Conservation (phyloP, 2,329 filamentous ascomycete genomes). For the Emmonsiellopsis sp. region DNA sequence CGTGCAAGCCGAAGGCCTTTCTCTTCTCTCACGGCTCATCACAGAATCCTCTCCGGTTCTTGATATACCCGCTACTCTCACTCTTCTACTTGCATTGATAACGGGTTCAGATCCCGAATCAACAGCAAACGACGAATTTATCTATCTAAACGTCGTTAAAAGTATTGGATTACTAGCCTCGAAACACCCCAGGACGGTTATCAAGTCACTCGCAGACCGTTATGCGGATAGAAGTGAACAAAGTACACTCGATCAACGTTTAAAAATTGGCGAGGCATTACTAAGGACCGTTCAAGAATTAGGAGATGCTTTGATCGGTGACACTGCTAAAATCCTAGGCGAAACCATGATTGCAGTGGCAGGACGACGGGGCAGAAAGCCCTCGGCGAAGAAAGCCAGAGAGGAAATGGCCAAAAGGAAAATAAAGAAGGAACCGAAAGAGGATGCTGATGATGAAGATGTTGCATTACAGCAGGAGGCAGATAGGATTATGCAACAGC, state of each 20-base stretch:
- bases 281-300: constrained; percentile 34
- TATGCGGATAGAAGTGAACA: constrained; percentile 32
- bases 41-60: constrained; percentile 33
- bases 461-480: not conserved
- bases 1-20: constrained; percentile 36
- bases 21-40: constrained; percentile 30
- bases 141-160: constrained; percentile 37
- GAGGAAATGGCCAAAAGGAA: constrained; percentile 22
- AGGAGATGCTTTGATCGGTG: constrained; percentile 28
- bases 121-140: constrained; percentile 31
- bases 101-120: constrained; percentile 27
- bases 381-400: constrained; percentile 24
- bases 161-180: constrained; percentile 32
- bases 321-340: constrained; percentile 28
- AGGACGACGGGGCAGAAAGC: constrained; percentile 29
- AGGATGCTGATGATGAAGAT: constrained; percentile 7
- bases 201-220: constrained; percentile 31
- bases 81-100: constrained; percentile 32
- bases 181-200: constrained; percentile 32
- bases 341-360: constrained; percentile 32
- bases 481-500: constrained; percentile 7
- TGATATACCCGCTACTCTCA: constrained; percentile 34
- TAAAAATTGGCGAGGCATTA: constrained; percentile 34
- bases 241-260: constrained; percentile 28
- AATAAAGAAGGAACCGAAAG: constrained; percentile 18